Evolutionary conservation across 768 basidiomycete species (phyloP), one percentile per base, ranked within the genome.

Genomic region (Lactifluus rugatus): DNA sequence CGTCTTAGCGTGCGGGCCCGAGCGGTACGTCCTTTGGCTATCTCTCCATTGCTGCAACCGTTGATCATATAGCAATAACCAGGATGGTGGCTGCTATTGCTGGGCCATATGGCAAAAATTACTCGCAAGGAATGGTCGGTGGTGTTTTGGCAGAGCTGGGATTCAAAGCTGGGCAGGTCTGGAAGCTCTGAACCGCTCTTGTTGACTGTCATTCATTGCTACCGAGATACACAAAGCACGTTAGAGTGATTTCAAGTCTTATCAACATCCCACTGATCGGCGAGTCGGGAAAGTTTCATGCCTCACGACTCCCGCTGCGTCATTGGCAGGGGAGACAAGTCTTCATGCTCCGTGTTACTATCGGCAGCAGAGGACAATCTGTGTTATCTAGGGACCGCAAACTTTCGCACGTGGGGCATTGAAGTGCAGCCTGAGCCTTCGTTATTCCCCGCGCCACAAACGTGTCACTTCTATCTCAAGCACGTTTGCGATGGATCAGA

Each of bases 1-100:
- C 56, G 85, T 92, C 66, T 70, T 93, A 13, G 80, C 93, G 3
- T 93, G 87, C 70, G 90, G 90, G 26, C 91, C 90, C n/a, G 86
- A 91, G 60, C 76, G 77, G 90, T 91, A 69, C 66, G 84, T 70
- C 25, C 56, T 54, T 55, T 14, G 4, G 19, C 37, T 62, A 36
- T 42, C 53, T 21, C 48, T 58, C 58, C 32, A 10, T 37, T 34
- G 37, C 44, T 28, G 51, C 58, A 58, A 34, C 37, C 52, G 21
- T 48, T 25, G 26, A 44, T 31, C 25, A 11, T 41, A 48, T 48
- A 23, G 54, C 39, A 36, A 57, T 55, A 34, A 54, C 39, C 51
- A 92, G 89, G 48, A 90, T 92, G 90, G 76, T 91, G 49, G 72
- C 69, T 48, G 78, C 83, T 11, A 80, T 92, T 44, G 83, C 87